Evolutionary conservation across 1,284 basidiomycete species (phyloP).

Genomic region (Athelia sp.): DNA sequence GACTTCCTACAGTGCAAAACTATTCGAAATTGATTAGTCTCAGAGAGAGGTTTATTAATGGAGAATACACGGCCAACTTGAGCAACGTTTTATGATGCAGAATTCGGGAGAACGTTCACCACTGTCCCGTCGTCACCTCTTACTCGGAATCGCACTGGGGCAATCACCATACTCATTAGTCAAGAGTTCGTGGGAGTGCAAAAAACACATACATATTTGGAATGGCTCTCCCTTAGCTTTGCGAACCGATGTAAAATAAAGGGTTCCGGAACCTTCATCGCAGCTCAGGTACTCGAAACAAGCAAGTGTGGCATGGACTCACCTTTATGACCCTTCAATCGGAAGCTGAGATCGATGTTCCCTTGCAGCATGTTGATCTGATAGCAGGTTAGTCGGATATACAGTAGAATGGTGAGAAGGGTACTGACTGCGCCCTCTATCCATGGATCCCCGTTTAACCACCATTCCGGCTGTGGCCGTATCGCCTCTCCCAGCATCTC

Average conservation of each 20-base stretch:
- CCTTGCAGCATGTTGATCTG: slow-evolving; percentile 73
- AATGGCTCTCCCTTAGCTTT: slow-evolving; percentile 71
- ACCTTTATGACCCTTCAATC: slow-evolving; percentile 69
- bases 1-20: too few relatives aligned
- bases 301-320: too few relatives aligned
- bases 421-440: slow-evolving; percentile 61
- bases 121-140: slow-evolving; percentile 60
- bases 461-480: slow-evolving; percentile 69
- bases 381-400: background rate
- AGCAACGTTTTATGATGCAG: too few relatives aligned
- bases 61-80: too few relatives aligned
- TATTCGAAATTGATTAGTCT: too few relatives aligned
- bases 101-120: slow-evolving; percentile 31
- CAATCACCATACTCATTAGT: background rate
- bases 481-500: slow-evolving; percentile 63
- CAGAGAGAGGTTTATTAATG: too few relatives aligned
- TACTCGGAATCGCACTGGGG: slow-evolving; percentile 63
- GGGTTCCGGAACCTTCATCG: slow-evolving; percentile 55
- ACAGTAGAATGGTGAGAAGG: background rate
- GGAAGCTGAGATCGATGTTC: slow-evolving; percentile 71
- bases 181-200: background rate
- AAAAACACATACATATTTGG: slow-evolving; percentile 50
- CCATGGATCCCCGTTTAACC: slow-evolving; percentile 71
- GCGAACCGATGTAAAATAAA: slow-evolving; percentile 78
- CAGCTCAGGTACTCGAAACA: background rate